Evolutionary conservation across 495 filamentous ascomycete species (phyloP).

Genomic region (Symbiotaphrina buchneri): DNA sequence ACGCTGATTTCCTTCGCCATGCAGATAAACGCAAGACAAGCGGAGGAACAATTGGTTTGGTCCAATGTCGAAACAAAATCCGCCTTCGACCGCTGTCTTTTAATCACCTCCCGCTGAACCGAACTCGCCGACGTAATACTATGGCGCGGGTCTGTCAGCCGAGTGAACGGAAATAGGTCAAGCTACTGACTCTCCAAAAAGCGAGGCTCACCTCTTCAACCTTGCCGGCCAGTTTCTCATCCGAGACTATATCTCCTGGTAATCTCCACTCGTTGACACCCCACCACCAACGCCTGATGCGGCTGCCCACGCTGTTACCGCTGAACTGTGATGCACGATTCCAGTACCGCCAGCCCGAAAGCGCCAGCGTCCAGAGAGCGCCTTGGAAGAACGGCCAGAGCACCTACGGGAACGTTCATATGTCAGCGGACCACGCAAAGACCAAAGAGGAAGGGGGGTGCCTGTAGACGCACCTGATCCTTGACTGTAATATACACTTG

Average conservation of each 20-base stretch:
- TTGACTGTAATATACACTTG: constrained; percentile 66
- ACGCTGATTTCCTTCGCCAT: no score
- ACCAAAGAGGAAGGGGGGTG: no score
- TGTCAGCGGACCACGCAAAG: no score
- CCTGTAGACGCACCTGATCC: constrained; percentile 70
- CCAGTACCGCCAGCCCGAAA: constrained; percentile 68
- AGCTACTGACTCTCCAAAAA: no score
- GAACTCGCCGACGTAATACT: constrained; percentile 1
- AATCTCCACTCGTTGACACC: constrained; percentile 69
- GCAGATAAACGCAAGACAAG: no score
- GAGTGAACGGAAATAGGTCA: not conserved
- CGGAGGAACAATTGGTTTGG: no score
- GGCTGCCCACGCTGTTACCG: constrained; percentile 47
- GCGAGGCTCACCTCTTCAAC: constrained; percentile 22
- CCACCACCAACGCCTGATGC: constrained; percentile 71
- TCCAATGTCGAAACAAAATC: no score
- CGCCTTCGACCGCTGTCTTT: no score
- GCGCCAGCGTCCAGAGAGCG: constrained; percentile 54
- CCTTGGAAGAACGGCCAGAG: constrained; percentile 69
- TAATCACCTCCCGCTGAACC: not conserved
- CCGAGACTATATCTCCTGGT: constrained; percentile 13
- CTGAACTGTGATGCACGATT: constrained; percentile 48
- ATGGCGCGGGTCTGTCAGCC: not conserved
- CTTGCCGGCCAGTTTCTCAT: constrained; percentile 16
- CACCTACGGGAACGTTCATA: constrained; percentile 24